Evolutionary conservation across 176 grass and related monocot genomes (phyloP).

Genomic region (Coix lacrymajobi): DNA sequence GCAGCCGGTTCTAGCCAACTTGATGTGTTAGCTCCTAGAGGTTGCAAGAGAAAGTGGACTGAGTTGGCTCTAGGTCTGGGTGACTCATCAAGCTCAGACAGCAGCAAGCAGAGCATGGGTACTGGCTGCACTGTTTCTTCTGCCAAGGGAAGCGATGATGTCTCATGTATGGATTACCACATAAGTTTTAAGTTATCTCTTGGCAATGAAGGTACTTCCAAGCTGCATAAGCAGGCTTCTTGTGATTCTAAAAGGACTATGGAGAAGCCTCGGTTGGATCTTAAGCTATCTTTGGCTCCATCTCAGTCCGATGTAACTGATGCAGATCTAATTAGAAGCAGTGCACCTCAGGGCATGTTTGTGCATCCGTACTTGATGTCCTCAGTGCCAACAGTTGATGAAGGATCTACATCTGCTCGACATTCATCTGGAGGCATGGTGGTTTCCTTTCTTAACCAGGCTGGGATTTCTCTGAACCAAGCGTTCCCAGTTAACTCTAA

Average conservation of each 20-base stretch:
- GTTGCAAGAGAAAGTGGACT: constrained; percentile 59
- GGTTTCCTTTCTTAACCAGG: constrained; percentile 42
- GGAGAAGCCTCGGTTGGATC: constrained; percentile 42
- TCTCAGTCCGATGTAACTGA: constrained; percentile 65
- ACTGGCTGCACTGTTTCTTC: constrained; percentile 58
- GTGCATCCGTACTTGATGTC: constrained; percentile 26
- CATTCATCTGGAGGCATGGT: constrained; percentile 61
- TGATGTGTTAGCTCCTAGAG: constrained; percentile 47
- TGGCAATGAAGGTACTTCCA: constrained; percentile 46
- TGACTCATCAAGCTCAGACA: constrained; percentile 62
- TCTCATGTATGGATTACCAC: constrained; percentile 58
- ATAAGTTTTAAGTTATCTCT: constrained; percentile 59
- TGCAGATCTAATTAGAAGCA: constrained; percentile 5
- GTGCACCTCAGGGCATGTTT: constrained; percentile 21
- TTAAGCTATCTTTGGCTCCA: constrained; percentile 66
- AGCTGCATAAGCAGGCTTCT: constrained; percentile 32
- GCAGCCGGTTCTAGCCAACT: constrained; percentile 30
- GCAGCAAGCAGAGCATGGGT: constrained; percentile 60
- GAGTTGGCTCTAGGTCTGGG: constrained; percentile 50
- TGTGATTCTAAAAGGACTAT: constrained; percentile 38
- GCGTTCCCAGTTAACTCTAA: constrained; percentile 3
- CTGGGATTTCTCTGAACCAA: constrained; percentile 17
- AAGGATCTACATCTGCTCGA: constrained; percentile 84
- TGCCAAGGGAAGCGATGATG: constrained; percentile 51
- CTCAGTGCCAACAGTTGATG: constrained; percentile 58